Conservation (phyloP, 78 protist genomes). For the Corallochytrium limacisporum region DNA sequence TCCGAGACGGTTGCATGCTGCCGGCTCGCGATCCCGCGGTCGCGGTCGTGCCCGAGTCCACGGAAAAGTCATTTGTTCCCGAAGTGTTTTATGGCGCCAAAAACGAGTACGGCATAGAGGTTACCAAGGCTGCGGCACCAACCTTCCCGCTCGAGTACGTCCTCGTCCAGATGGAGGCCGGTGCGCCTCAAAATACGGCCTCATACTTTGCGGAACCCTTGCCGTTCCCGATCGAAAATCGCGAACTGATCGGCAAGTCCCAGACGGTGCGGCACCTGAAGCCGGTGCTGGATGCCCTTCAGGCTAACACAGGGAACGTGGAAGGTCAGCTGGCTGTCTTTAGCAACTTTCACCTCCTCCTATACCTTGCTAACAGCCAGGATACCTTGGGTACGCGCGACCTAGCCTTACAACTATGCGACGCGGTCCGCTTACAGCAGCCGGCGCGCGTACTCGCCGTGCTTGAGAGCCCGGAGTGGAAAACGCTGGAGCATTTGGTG, state of each 20-base stretch:
- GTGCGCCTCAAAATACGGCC: not conserved
- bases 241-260: not conserved
- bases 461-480: not conserved
- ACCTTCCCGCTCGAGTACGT: conserved; percentile 12
- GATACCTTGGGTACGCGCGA: not conserved
- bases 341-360: conserved; percentile 9
- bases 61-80: not conserved
- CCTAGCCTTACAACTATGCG: not conserved
- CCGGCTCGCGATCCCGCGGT: not conserved
- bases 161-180: not conserved
- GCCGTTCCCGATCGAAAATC: not conserved
- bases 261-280: not conserved
- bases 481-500: not conserved
- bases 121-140: not conserved
- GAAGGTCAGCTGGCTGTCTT: not conserved
- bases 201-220: not conserved
- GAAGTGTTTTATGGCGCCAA: conserved; percentile 1
- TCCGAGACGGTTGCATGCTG: conserved; percentile 1
- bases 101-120: conserved; percentile 14
- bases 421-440: not conserved
- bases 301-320: too few species aligned
- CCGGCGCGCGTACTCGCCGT: not conserved
- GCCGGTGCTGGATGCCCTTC: not conserved
- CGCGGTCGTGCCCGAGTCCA: not conserved
- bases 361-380: not conserved